phyloP scores from a whole-genome alignment of 768 basidiomycete species.

The Mycena crocata region DNA sequence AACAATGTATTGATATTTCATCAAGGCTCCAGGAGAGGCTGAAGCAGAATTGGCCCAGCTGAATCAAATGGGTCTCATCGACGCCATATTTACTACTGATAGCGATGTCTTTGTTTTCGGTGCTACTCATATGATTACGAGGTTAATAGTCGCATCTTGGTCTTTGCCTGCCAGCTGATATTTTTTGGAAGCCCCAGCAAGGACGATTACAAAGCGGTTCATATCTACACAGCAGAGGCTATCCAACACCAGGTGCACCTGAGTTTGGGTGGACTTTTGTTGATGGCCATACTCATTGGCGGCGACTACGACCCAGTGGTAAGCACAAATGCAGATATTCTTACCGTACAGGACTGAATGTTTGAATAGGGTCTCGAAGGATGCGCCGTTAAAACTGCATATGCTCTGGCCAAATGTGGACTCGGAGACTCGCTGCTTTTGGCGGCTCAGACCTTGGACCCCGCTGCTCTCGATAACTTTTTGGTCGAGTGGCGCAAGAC shows the following conservation, averaged over 20 bases:
- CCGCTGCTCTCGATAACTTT: background rate
- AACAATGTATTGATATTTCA: background rate
- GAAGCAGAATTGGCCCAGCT: background rate
- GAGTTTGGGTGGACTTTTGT: background rate
- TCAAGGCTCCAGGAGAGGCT: background rate
- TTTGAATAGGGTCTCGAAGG: background rate
- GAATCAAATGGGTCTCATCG: background rate
- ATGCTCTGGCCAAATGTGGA: background rate
- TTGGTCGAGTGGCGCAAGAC: background rate
- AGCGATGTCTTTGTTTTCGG: background rate
- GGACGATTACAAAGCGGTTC: background rate
- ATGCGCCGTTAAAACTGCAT: background rate
- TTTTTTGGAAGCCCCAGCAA: background rate
- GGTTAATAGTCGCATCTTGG: background rate
- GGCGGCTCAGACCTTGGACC: background rate
- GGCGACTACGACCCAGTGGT: background rate
- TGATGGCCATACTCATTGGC: background rate
- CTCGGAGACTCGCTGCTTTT: background rate
- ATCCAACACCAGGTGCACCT: background rate
- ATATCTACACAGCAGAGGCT: background rate
- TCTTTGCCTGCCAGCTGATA: background rate
- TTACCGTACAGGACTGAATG: no score
- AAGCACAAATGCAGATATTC: no score
- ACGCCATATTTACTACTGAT: background rate
- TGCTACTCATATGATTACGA: background rate